A percentile compares a stretch with the other conserved stretches of the same genome.
phyloP scores from a whole-genome alignment of 2,329 filamentous ascomycete species.

The Atkinsonella texensis region DNA sequence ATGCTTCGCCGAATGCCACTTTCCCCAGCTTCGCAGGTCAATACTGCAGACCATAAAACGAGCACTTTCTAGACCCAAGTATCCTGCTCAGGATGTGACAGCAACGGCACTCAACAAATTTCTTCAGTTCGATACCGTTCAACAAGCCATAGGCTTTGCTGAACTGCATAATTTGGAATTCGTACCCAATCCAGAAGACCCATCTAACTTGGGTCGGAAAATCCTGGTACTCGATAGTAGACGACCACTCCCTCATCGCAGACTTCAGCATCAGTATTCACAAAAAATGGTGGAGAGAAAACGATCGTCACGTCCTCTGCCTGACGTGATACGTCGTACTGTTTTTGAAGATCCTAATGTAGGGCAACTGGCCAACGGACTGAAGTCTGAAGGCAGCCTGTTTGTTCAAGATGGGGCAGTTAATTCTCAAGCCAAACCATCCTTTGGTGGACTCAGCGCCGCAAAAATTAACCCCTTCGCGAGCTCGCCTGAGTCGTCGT shows the following conservation, averaged over 20 bases:
- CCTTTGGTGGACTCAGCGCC: background rate
- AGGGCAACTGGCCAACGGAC: conserved; percentile 6
- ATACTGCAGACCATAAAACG: conserved; percentile 43
- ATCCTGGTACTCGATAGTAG: conserved; percentile 34
- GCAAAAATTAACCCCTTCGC: background rate
- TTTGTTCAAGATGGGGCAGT: conserved; percentile 14
- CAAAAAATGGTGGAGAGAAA: conserved; percentile 47
- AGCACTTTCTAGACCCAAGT: conserved; percentile 43
- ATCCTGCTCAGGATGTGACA: conserved; percentile 48
- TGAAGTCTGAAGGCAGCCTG: conserved; percentile 15
- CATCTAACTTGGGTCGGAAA: conserved; percentile 23
- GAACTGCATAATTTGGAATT: conserved; percentile 45
- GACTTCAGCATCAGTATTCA: conserved; percentile 45
- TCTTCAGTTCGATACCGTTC: conserved; percentile 54
- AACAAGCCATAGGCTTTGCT: conserved; percentile 54
- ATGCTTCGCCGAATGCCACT: conserved; percentile 57
- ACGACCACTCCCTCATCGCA: conserved; percentile 32
- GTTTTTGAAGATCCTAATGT: conserved; percentile 26
- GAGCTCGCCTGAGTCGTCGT: background rate
- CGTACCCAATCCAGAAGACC: conserved; percentile 21
- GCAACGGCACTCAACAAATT: conserved; percentile 41
- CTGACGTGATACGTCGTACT: conserved; percentile 44
- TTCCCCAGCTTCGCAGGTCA: conserved; percentile 46
- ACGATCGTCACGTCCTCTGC: conserved; percentile 37
- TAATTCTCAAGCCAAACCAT: background rate